Conservation (phyloP, 192 early-diverging fungal species). For the Dissophora globulifera region DNA sequence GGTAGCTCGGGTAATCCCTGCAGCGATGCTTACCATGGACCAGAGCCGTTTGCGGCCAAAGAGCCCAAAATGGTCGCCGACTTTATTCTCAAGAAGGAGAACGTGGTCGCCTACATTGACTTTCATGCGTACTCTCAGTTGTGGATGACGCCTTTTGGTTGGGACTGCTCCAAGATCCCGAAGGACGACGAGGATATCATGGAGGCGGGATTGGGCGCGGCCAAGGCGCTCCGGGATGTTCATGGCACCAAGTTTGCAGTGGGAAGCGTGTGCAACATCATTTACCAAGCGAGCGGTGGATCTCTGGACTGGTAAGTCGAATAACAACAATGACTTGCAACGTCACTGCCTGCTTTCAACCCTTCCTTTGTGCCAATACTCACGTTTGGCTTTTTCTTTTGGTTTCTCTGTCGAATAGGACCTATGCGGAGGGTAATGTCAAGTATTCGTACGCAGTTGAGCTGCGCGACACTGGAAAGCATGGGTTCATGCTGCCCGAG, state of each 20-base stretch:
- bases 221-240: constrained; percentile 65
- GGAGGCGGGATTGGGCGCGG: constrained; percentile 55
- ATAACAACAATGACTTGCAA: no score
- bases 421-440: constrained; percentile 62
- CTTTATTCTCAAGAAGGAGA: constrained; percentile 52
- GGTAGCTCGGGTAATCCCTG: constrained; percentile 69
- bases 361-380: no score
- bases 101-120: constrained; percentile 65
- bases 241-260: constrained; percentile 66
- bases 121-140: constrained; percentile 70
- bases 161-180: constrained; percentile 63
- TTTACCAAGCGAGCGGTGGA: constrained; percentile 67
- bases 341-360: no score
- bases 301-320: constrained; percentile 60
- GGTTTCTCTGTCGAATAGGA: constrained; percentile 40
- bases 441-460: constrained; percentile 70
- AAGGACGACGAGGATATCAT: constrained; percentile 57
- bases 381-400: no score
- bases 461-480: constrained; percentile 63
- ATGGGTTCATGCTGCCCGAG: constrained; percentile 69
- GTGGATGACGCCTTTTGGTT: constrained; percentile 72
- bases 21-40: constrained; percentile 65
- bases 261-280: constrained; percentile 70
- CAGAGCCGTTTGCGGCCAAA: constrained; percentile 59
- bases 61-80: constrained; percentile 65